phyloP scores from a whole-genome alignment of 805 yeast species.

The Ogataea nitratoaversa region DNA sequence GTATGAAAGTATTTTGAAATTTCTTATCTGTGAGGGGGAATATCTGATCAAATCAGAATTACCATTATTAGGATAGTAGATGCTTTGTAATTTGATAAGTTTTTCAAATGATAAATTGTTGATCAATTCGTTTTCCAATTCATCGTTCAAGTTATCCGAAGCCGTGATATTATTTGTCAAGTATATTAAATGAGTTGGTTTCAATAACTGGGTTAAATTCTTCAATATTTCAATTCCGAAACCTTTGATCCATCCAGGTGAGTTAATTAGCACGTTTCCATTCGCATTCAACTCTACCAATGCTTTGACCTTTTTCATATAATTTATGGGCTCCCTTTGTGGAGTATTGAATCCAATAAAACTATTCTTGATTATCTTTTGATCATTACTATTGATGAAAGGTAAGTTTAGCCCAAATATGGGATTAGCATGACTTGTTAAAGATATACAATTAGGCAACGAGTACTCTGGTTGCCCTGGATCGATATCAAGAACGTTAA shows the following conservation, averaged over 20 bases:
- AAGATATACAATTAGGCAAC: slow-evolving; percentile 64
- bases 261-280: slow-evolving; percentile 53
- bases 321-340: slow-evolving; percentile 57
- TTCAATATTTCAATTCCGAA: slow-evolving; percentile 67
- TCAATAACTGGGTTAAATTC: slow-evolving; percentile 38
- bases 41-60: slow-evolving; percentile 27
- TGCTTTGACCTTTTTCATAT: slow-evolving; percentile 38
- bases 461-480: slow-evolving; percentile 87
- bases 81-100: slow-evolving; percentile 32
- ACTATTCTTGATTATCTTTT: slow-evolving; percentile 21
- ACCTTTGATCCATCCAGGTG: slow-evolving; percentile 93
- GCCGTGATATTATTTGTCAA: slow-evolving; percentile 41
- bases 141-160: slow-evolving; percentile 13
- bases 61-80: slow-evolving; percentile 15
- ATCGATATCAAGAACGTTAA: slow-evolving; percentile 69
- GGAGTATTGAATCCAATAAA: slow-evolving; percentile 70
- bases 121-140: slow-evolving; percentile 28
- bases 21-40: slow-evolving; percentile 50
- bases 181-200: slow-evolving; percentile 56
- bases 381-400: slow-evolving; percentile 30
- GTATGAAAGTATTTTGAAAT: slow-evolving; percentile 46
- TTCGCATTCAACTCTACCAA: slow-evolving; percentile 34
- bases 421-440: slow-evolving; percentile 34
- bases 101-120: slow-evolving; percentile 24
- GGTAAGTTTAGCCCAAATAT: slow-evolving; percentile 37